Conservation (phyloP, 345 rosid genomes). For the Bruguiera gymnorhiza region DNA sequence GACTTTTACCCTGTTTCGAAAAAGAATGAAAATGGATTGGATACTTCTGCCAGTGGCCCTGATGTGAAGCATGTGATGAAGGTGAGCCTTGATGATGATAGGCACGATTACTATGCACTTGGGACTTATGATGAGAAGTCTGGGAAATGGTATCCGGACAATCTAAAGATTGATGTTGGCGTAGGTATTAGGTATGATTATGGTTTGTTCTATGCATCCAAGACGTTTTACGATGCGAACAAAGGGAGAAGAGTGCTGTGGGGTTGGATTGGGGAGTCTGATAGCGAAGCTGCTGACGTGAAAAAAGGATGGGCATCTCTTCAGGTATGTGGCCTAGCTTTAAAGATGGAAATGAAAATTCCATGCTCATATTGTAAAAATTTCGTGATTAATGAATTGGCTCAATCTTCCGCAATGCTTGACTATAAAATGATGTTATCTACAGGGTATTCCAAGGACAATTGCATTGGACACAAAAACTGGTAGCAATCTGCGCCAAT, state of each 20-base stretch:
- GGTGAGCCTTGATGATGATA: conserved; percentile 56
- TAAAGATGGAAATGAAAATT: neutral
- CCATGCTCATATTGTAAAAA: neutral
- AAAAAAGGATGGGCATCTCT: conserved; percentile 75
- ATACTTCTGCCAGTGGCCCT: conserved; percentile 47
- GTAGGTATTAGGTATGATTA: conserved; percentile 66
- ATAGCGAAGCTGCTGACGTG: conserved; percentile 56
- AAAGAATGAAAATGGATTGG: conserved; percentile 36
- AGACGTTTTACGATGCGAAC: conserved; percentile 59
- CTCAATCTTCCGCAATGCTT: too few relatives aligned
- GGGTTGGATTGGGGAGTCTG: conserved; percentile 76
- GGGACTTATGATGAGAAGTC: conserved; percentile 52
- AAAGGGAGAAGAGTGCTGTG: conserved; percentile 54
- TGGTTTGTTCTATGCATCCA: conserved; percentile 66
- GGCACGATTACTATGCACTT: conserved; percentile 59
- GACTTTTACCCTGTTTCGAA: conserved; percentile 61
- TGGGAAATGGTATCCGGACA: conserved; percentile 51
- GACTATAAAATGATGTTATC: neutral
- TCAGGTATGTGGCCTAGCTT: conserved; percentile 38
- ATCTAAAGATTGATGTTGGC: conserved; percentile 54
- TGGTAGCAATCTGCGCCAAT: conserved; percentile 57
- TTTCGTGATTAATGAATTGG: too few relatives aligned
- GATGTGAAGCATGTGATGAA: conserved; percentile 60
- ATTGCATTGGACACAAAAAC: conserved; percentile 57
- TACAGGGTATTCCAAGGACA: conserved; percentile 77